Evolutionary conservation across 371 early-diverging fungal species (phyloP).

Genomic region (Mortierella sp.): DNA sequence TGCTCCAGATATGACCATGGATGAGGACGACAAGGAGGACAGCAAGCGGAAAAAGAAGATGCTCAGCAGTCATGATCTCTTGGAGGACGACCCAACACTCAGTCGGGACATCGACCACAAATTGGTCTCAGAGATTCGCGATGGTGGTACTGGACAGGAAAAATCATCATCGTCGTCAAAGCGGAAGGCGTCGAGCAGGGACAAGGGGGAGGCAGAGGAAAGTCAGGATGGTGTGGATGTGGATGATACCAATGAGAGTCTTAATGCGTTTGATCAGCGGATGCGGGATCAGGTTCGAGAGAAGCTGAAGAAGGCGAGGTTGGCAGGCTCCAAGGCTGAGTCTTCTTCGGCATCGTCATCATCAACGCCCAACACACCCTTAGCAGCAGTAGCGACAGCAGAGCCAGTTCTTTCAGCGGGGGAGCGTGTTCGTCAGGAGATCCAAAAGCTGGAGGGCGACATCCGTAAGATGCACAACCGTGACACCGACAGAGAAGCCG

Average conservation of each 20-base stretch:
- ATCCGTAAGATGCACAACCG: constrained; percentile 68
- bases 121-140: constrained; percentile 14
- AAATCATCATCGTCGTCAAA: neutral
- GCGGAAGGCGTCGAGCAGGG: constrained; percentile 7
- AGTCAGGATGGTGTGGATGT: constrained; percentile 15
- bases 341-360: constrained; percentile 7
- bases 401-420: constrained; percentile 18
- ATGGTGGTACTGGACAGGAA: too few relatives aligned
- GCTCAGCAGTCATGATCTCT: constrained; percentile 87
- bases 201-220: neutral
- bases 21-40: constrained; percentile 41
- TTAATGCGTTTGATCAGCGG: constrained; percentile 59
- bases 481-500: constrained; percentile 36
- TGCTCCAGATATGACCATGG: constrained; percentile 70
- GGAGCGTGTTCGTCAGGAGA: constrained; percentile 51
- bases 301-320: constrained; percentile 32
- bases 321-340: constrained; percentile 4
- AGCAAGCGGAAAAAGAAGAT: constrained; percentile 59
- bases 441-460: constrained; percentile 70
- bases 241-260: constrained; percentile 48
- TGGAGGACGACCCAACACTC: constrained; percentile 68
- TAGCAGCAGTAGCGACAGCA: neutral
- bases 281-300: constrained; percentile 65
- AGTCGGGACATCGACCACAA: constrained; percentile 62
- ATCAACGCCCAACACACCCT: neutral